These are phyloP conservation scores for Lyophyllum semitale DNA, from an alignment of 768 basidiomycete genomes.

Conservation along the genomic window DNA sequence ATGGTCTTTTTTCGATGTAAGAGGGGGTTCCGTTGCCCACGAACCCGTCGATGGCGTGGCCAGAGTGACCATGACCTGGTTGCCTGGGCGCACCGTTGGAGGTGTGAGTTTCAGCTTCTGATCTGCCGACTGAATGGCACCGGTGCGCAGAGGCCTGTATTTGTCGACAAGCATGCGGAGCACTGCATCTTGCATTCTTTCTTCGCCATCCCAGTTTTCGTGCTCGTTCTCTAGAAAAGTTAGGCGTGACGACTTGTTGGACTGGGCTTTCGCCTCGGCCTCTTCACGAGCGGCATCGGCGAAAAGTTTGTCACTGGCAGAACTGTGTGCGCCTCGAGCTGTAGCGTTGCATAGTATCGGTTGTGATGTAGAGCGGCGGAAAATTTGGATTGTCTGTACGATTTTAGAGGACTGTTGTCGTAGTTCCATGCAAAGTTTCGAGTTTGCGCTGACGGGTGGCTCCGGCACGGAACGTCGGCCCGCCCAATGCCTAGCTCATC, in stretches of 20 bases:
- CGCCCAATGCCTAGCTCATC: too few relatives aligned
- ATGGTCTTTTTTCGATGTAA: conserved; percentile 58
- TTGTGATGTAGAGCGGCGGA: neutral
- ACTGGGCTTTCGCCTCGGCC: conserved; percentile 28
- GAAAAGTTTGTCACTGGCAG: conserved; percentile 63
- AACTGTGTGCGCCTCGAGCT: conserved; percentile 2
- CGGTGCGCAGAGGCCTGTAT: conserved; percentile 77
- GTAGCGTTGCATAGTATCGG: neutral
- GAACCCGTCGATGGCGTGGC: conserved; percentile 33
- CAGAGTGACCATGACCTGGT: conserved; percentile 12
- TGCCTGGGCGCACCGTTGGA: conserved; percentile 35
- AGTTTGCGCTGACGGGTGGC: too few relatives aligned
- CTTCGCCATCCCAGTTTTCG: conserved; percentile 80
- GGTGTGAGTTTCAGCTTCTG: conserved; percentile 59
- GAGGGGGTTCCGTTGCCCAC: conserved; percentile 52
- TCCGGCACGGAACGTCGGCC: neutral
- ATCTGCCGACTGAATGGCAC: conserved; percentile 60
- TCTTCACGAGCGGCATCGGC: conserved; percentile 63
- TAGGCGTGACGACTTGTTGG: conserved; percentile 15
- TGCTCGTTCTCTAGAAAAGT: conserved; percentile 44
- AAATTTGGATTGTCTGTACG: neutral
- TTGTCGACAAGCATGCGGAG: conserved; percentile 87
- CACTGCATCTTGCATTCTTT: conserved; percentile 67
- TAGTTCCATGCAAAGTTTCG: conserved; percentile 7
- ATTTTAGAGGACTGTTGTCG: neutral